phyloP scores from a whole-genome alignment of 352 stramenopile species.

The Peronosclerospora sorghi region DNA sequence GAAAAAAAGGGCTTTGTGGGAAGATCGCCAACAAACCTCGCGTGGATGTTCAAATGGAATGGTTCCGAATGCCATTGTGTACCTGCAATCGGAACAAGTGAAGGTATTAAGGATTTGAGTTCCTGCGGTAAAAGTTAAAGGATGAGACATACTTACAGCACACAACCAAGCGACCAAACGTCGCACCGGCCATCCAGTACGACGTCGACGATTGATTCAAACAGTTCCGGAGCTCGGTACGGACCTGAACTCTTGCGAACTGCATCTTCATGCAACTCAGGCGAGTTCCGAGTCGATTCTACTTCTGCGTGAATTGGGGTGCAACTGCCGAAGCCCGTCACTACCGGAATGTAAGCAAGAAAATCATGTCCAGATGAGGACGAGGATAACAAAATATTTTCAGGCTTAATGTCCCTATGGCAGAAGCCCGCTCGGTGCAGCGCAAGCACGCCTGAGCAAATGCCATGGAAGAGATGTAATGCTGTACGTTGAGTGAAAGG shows the following conservation, averaged over 20 bases:
- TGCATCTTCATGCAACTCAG: conserved; percentile 71
- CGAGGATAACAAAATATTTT: conserved; percentile 73
- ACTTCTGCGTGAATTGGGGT: conserved; percentile 59
- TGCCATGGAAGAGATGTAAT: conserved; percentile 75
- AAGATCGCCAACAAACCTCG: conserved; percentile 24
- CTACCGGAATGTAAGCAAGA: conserved; percentile 63
- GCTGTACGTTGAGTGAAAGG: conserved; percentile 76
- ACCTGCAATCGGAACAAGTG: conserved; percentile 20
- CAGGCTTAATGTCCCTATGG: conserved; percentile 78
- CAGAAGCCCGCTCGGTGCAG: conserved; percentile 73
- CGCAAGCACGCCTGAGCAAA: conserved; percentile 64
- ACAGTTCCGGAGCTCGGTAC: conserved; percentile 78
- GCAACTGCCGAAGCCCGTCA: conserved; percentile 82
- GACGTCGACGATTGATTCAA: conserved; percentile 55
- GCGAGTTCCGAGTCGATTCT: conserved; percentile 49
- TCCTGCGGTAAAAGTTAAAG: not conserved
- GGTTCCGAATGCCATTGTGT: conserved; percentile 76
- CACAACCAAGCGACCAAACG: conserved; percentile 77
- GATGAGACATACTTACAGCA: conserved; percentile 36
- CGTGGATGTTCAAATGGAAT: conserved; percentile 71
- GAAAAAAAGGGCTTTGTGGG: not conserved
- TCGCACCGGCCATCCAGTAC: conserved; percentile 72
- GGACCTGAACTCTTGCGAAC: conserved; percentile 74
- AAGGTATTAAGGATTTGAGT: not conserved
- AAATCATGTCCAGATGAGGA: conserved; percentile 50